A percentile compares a stretch with the other conserved stretches of the same genome.
Evolutionary conservation across 495 filamentous ascomycete species (phyloP).

Genomic region (Articulospora tetracladia): DNA sequence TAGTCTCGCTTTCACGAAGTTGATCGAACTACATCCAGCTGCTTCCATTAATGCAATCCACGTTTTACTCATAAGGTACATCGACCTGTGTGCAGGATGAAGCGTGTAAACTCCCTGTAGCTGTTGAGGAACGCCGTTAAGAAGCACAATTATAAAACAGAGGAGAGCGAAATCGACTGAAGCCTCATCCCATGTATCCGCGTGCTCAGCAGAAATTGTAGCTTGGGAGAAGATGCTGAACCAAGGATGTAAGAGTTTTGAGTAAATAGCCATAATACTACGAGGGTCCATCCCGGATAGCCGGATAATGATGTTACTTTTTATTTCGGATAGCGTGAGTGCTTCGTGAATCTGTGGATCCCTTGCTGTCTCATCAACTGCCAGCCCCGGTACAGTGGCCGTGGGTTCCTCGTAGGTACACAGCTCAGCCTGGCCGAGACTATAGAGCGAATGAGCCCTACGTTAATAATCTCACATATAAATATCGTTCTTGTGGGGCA

Average conservation of each 20-base stretch:
- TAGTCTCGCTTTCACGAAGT: constrained; percentile 11
- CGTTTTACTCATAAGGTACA: constrained; percentile 8
- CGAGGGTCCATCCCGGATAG: constrained; percentile 1
- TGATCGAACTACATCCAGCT: constrained; percentile 3
- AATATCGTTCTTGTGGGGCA: background rate
- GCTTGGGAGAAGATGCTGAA: constrained; percentile 6
- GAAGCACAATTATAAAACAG: constrained; percentile 9
- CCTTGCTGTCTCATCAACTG: no score
- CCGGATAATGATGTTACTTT: background rate
- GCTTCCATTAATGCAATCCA: constrained; percentile 9
- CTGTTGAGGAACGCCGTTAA: background rate
- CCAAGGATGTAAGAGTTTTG: constrained; percentile 5
- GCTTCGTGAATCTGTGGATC: background rate
- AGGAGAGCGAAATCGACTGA: constrained; percentile 13
- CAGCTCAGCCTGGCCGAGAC: constrained; percentile 5
- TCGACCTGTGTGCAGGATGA: constrained; percentile 6
- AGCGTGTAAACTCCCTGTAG: constrained; percentile 2
- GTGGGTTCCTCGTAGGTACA: constrained; percentile 5
- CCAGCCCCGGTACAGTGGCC: background rate
- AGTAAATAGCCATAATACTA: background rate
- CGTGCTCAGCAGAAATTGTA: background rate
- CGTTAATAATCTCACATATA: background rate
- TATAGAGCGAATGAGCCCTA: constrained; percentile 1
- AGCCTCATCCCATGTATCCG: constrained; percentile 4
- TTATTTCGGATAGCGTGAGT: background rate